Evolutionary conservation across 768 basidiomycete species (phyloP).

Genomic region (Leccinum broughii): DNA sequence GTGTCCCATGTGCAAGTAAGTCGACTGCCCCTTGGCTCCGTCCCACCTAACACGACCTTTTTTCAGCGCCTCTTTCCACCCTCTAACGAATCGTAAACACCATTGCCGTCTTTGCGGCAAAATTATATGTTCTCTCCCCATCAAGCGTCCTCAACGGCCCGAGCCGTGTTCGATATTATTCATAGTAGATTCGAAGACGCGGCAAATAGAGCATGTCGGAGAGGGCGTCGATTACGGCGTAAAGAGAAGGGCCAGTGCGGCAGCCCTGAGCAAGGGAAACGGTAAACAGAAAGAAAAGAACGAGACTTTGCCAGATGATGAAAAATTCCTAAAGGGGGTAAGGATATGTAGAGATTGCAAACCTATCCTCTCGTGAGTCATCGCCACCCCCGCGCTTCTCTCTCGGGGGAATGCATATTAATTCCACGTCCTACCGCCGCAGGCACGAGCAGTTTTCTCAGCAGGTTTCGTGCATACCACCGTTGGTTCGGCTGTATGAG

Average conservation of each 20-base stretch:
- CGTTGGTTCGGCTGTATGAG: conserved; percentile 70
- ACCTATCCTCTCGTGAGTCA: conserved; percentile 73
- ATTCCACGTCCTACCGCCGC: conserved; percentile 1
- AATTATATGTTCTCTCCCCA: conserved; percentile 87
- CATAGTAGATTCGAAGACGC: conserved; percentile 77
- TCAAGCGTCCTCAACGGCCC: conserved; percentile 67
- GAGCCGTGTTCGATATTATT: conserved; percentile 78
- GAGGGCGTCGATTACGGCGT: conserved; percentile 87
- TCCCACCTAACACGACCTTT: conserved; percentile 9
- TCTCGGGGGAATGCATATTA: not conserved
- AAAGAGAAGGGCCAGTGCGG: conserved; percentile 41
- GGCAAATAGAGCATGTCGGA: conserved; percentile 79
- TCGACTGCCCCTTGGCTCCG: conserved; percentile 9
- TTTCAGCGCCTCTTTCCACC: conserved; percentile 71
- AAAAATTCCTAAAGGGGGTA: conserved; percentile 87
- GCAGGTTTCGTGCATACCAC: conserved; percentile 56
- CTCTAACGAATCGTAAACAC: conserved; percentile 91
- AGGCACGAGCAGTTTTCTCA: conserved; percentile 82
- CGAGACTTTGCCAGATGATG: conserved; percentile 54
- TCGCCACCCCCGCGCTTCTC: conserved; percentile 9
- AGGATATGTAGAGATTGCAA: conserved; percentile 86
- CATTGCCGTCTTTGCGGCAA: conserved; percentile 94
- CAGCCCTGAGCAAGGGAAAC: conserved; percentile 11
- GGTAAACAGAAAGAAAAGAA: conserved; percentile 39
- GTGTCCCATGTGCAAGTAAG: conserved; percentile 86